Base-by-base conservation (phyloP, 192 early-diverging fungal genomes). In the Coemansia sp. region DNA sequence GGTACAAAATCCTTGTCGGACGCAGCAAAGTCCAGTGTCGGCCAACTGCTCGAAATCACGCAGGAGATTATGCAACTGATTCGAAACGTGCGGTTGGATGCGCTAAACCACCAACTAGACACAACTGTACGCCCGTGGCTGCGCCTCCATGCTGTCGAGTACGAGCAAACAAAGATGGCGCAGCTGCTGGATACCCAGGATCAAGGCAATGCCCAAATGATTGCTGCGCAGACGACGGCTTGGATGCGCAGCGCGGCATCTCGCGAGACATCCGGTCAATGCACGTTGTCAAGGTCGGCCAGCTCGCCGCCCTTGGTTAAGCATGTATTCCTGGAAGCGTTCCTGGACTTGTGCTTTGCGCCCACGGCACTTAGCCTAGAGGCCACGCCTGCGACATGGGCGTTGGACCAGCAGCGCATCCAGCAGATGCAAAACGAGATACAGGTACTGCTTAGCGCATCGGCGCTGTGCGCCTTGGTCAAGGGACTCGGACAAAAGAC, bases 51-150 rank as follows among this genome's bases (percentile, higher is more conserved):
- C n/a, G 60, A 60, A 7, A 57, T 64, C 36, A 43, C 68, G 1
- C 62, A 45, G n/a, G 41, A 39, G 20, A 59, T 67, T 5, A 47
- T 81, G 61, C 47, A 20, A 15, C 63, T 81, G 12, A 65, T 81
- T 25, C 78, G 62, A 58, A 60, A 62, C 24, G 45, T 75, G 8
- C 68, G 67, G 1, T 29, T 68, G 17, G 78, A 81, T 35, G 68
- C 65, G 38, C 73, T 81, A 27, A 81, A 81, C 60, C 63, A 75
- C 41, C 73, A 74, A 41, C 59, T 81, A 19, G 64, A 74, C 10
- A 68, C 68, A 1, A 54, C 71, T 5, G 73, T 81, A 15, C 73
- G 78, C 10, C 78, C 78, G 14, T 81, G 73, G 72, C 65, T 81
- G 41, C 65, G 61, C 17, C 25, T 46, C 15, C 78, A 81, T 22